phyloP scores from a whole-genome alignment of 108 stramenopile genomes.

The Ochromonas danica region DNA sequence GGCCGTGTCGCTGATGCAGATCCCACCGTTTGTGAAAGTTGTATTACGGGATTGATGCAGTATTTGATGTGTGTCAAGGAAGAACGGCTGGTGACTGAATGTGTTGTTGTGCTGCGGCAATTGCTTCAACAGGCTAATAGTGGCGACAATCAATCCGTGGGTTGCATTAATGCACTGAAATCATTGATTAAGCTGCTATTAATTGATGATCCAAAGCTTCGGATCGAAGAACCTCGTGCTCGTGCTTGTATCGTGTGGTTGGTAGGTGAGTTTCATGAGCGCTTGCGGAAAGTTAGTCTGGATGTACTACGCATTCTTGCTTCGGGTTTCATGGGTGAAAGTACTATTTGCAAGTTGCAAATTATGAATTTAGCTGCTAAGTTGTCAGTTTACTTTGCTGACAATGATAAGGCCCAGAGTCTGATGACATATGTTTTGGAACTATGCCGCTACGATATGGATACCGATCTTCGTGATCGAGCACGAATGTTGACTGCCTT shows the following conservation, averaged over 20 bases:
- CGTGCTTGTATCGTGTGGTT: constrained; percentile 58
- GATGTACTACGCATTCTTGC: constrained; percentile 82
- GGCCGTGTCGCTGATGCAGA: constrained; percentile 76
- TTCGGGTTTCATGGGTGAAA: constrained; percentile 65
- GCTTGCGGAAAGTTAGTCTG: constrained; percentile 52
- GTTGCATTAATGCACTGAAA: constrained; percentile 32
- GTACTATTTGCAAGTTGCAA: constrained; percentile 76
- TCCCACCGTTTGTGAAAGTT: constrained; percentile 72
- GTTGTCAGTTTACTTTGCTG: constrained; percentile 49
- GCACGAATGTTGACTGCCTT: constrained; percentile 80
- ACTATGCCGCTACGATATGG: constrained; percentile 80
- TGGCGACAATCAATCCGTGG: constrained; percentile 41
- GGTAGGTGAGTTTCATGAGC: constrained; percentile 47
- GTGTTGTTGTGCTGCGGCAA: constrained; percentile 75
- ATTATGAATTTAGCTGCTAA: constrained; percentile 85
- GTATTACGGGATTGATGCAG: constrained; percentile 74
- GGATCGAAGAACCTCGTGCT: constrained; percentile 47
- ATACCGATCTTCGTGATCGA: constrained; percentile 89
- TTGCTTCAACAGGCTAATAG: constrained; percentile 66
- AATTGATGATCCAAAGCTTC: constrained; percentile 34
- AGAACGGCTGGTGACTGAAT: constrained; percentile 78
- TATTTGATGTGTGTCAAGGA: constrained; percentile 69
- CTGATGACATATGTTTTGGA: constrained; percentile 86
- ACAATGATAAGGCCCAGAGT: constrained; percentile 50
- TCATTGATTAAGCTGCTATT: constrained; percentile 29